These are phyloP conservation scores for Dactylonectria macrodidyma DNA, from an alignment of 2,329 filamentous ascomycete genomes.

Conservation along the genomic window DNA sequence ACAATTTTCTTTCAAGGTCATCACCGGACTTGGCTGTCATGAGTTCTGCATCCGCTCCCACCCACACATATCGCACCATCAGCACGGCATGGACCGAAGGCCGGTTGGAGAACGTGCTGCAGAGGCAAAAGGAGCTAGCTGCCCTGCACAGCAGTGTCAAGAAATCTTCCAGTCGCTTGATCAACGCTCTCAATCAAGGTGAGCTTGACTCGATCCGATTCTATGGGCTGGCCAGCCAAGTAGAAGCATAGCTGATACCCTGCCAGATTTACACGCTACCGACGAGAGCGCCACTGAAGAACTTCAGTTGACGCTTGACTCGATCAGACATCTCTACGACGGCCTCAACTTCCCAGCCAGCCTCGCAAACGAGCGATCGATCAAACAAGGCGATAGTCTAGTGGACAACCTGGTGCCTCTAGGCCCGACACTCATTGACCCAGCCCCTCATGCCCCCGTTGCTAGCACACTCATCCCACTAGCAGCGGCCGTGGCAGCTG, in stretches of 20 bases:
- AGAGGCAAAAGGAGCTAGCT: constrained; percentile 15
- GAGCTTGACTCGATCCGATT: too few relatives aligned
- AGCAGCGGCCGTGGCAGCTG: constrained; percentile 2
- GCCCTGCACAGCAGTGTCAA: not conserved
- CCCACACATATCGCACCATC: not conserved
- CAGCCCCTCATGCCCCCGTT: not conserved
- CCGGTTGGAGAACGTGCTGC: constrained; percentile 8
- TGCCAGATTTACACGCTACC: not conserved
- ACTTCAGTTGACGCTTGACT: not conserved
- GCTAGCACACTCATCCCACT: constrained; percentile 1
- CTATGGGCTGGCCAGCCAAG: too few relatives aligned
- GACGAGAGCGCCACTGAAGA: constrained; percentile 3
- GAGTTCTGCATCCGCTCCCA: not conserved
- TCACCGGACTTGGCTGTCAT: not conserved
- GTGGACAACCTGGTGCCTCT: not conserved
- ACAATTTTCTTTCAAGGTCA: too few relatives aligned
- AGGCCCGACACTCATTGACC: constrained; percentile 5
- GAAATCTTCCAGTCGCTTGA: not conserved
- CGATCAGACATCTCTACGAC: constrained; percentile 2
- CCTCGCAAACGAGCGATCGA: not conserved
- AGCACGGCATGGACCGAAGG: constrained; percentile 9
- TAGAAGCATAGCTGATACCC: not conserved
- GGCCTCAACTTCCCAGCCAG: not conserved
- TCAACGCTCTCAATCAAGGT: not conserved
- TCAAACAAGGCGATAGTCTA: not conserved